Evolutionary conservation across 2,329 filamentous ascomycete genomes (phyloP), one percentile per base, ranked within the genome.

Genomic region (Penicillium digitatum): DNA sequence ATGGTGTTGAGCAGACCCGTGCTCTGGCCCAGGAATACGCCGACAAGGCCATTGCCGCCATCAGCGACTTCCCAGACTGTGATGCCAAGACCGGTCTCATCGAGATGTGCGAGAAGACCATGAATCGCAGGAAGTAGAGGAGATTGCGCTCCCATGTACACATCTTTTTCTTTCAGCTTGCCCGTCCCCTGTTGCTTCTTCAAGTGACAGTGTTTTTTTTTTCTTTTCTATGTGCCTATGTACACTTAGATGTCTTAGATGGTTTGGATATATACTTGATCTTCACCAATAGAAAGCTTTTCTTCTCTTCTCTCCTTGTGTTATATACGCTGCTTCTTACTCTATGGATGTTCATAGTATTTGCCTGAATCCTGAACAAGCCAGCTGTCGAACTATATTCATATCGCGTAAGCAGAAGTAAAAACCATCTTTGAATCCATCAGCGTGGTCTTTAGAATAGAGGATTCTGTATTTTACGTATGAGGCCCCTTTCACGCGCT

Each of bases 31-130:
- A 95, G 70, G 89, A 95, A 66, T 99, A 96, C 72, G 87, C 88
- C 37, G 87, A 94, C 69, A 89, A 89, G 69, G 94, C 94, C 27
- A 88, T 95, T 57, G 82, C 85, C 5, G 89, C 92, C n/a, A 89
- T 99, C 66, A 81, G 82, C 60, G 77, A 79, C 43, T 96, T 99
- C 74, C 94, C 94, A 7, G 87, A 92, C n/a, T 93, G 91, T 71
- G 93, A 97, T 62, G 94, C 94, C 55, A 97, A 96, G 78, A 83
- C 88, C 29, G 93, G 93, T 0, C 79, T 99, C 38, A 79, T 96
- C 43, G 90, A 96, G 68, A 96, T 97, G 90, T 95, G 91, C 63
- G 83, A 87, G 65, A 96, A 96, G 79, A 91, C 92, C 16, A 84
- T 96, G 78, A 87, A 90, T 75, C 83, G 93, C 68, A 82, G 90